phyloP scores from a whole-genome alignment of 345 rosid species.

The Euphorbia pulcherrima region DNA sequence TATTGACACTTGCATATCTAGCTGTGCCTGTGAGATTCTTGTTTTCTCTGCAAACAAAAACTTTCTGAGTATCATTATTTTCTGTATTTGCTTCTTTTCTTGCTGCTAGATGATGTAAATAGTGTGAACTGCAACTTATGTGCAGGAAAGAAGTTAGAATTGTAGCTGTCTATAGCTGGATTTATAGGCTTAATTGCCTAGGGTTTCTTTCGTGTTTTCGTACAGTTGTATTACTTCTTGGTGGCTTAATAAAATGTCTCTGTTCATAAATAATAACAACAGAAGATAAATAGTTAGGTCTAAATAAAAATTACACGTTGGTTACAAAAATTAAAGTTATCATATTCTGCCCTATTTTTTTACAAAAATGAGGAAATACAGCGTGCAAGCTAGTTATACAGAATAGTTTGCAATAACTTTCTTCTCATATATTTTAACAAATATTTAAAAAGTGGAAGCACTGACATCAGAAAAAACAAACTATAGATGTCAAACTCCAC shows the following conservation, averaged over 20 bases:
- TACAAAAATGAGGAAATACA: not conserved
- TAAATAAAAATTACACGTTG: not conserved
- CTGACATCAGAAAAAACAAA: not conserved
- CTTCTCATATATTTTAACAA: not conserved
- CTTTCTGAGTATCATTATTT: not conserved
- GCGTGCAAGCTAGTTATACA: not conserved
- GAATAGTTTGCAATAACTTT: not conserved
- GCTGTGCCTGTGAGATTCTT: conserved; percentile 99
- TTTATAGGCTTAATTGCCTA: too few species aligned
- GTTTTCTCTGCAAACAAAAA: conserved; percentile 64
- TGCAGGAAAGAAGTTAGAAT: too few species aligned
- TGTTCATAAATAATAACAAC: too few species aligned
- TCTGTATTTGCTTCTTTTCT: too few species aligned
- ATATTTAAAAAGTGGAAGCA: not conserved
- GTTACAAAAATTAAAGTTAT: not conserved
- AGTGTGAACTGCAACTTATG: too few species aligned
- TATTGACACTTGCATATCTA: conserved; percentile 92
- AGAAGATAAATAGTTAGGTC: not conserved
- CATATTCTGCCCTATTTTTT: not conserved
- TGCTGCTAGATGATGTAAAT: too few species aligned
- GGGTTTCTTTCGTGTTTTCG: too few species aligned
- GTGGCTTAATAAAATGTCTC: too few species aligned
- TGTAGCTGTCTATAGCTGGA: too few species aligned
- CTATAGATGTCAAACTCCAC: not conserved
- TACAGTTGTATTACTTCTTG: too few species aligned